Evolutionary conservation across 192 early-diverging fungal genomes (phyloP), one percentile per base, ranked within the genome.

Genomic region (Coemansia aciculifera): DNA sequence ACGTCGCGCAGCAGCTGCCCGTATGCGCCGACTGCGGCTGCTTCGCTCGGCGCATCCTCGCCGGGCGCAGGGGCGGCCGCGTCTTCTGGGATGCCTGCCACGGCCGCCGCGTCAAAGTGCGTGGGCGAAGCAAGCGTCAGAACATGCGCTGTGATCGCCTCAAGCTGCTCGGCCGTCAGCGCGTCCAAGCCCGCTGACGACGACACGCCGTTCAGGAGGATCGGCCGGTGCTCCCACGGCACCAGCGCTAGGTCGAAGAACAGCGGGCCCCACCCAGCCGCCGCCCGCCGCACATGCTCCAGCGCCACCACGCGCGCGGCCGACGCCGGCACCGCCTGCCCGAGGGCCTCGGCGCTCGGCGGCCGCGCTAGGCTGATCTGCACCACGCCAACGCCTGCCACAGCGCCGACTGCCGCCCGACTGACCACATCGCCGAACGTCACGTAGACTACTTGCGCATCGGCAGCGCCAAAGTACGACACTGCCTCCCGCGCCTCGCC

Each of bases 331-430:
- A 93, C 63, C 31, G 72, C 64, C 23, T 64, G 61, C 17, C 88
- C 62, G 39, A 92, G 64, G 32, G 89, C 82, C 29, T 66, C 74
- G 24, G 87, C 71, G 19, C 87, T 89, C 88, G 90, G 89, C 39
- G 96, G 96, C 52, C 96, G 87, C 70, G 88, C 84, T 42, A 95
- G 75, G 37, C 88, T 81, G 63, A 95, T 70, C 64, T 92, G 91
- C 75, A 98, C 71, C 11, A 89, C 70, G 59, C 94, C 94, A 3
- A 87, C 81, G 44, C 92, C 94, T 48, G 49, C 17, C 5, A 59
- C 51, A 36, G 59, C 68, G 4, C 36, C 42, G 17, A 19, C 54
- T 32, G 69, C 39, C 19, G 34, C 57, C 15, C 48, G 23, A 8
- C n/a, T 36, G 32, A 59, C 17, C 32, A 59, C 56, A 3, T 59